These are phyloP conservation scores for Boletus tomentosulus DNA, from an alignment of 768 basidiomycete genomes.

Conservation along the genomic window DNA sequence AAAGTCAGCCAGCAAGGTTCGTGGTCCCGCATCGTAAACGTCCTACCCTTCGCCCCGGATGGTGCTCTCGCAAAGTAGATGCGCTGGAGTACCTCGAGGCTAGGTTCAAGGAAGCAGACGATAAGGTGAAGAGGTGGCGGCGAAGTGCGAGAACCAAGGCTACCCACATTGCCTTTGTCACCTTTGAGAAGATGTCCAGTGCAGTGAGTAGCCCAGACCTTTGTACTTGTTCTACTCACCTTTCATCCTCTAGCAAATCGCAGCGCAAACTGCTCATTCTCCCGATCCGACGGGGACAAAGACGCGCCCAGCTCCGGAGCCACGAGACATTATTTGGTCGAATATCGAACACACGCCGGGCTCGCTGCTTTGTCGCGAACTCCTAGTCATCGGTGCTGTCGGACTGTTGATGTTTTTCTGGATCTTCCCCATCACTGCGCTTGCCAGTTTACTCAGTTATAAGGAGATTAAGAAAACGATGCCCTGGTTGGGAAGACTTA, in stretches of 20 bases:
- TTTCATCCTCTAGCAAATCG: constrained; percentile 64
- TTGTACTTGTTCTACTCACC: background rate
- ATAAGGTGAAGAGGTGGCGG: constrained; percentile 72
- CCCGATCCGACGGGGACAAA: constrained; percentile 59
- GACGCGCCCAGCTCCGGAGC: constrained; percentile 84
- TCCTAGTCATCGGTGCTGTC: constrained; percentile 68
- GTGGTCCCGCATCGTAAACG: constrained; percentile 73
- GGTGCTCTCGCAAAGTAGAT: constrained; percentile 78
- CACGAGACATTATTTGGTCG: constrained; percentile 93
- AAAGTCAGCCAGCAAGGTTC: constrained; percentile 51
- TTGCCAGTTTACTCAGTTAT: constrained; percentile 87
- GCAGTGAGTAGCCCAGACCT: constrained; percentile 50
- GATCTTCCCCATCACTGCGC: constrained; percentile 84
- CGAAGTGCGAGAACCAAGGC: constrained; percentile 71
- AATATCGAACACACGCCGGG: constrained; percentile 70
- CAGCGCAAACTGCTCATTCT: constrained; percentile 78
- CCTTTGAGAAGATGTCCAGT: constrained; percentile 92
- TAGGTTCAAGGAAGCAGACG: constrained; percentile 77
- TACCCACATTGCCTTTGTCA: constrained; percentile 87
- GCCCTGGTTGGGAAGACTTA: constrained; percentile 84
- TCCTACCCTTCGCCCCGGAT: constrained; percentile 70
- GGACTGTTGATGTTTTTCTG: constrained; percentile 81
- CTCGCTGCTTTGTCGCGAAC: constrained; percentile 59
- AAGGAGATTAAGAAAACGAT: constrained; percentile 86
- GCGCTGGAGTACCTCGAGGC: constrained; percentile 85